phyloP scores from a whole-genome alignment of 495 filamentous ascomycete genomes.

The Penicillium waksmanii region DNA sequence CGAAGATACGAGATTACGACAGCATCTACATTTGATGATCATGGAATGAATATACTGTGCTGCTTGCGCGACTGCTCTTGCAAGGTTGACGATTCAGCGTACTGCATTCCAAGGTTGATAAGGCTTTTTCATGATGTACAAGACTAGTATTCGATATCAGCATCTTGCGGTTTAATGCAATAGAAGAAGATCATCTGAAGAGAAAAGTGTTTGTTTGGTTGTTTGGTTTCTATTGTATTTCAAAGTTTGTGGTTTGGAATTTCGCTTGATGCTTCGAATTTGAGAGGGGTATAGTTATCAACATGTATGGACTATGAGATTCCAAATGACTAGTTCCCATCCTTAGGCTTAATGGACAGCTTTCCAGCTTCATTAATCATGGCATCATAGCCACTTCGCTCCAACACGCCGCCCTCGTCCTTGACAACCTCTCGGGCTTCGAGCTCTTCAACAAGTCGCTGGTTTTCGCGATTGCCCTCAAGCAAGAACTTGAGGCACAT shows the following conservation, averaged over 20 bases:
- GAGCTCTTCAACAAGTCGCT: slow-evolving; percentile 71
- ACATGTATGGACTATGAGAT: background rate
- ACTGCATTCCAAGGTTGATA: background rate
- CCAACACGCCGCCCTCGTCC: slow-evolving; percentile 51
- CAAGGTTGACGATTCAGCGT: background rate
- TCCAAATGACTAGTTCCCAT: slow-evolving; percentile 13
- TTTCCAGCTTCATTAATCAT: slow-evolving; percentile 58
- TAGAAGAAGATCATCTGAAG: background rate
- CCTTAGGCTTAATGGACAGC: slow-evolving; percentile 42
- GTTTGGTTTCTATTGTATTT: background rate
- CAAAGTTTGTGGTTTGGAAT: background rate
- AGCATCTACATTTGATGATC: background rate
- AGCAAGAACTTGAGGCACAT: slow-evolving; percentile 88
- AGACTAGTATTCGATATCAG: background rate
- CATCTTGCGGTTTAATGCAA: background rate
- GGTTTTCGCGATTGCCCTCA: slow-evolving; percentile 81
- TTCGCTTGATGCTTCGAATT: background rate
- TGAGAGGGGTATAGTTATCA: background rate
- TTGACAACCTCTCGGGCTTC: slow-evolving; percentile 55
- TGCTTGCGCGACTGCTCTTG: background rate
- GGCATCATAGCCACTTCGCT: slow-evolving; percentile 56
- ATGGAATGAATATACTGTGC: slow-evolving; percentile 1
- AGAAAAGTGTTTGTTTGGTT: background rate
- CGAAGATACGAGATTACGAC: slow-evolving; percentile 1
- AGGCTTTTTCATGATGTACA: background rate